Percentiles rank a stretch among this genome's conserved stretches.
Evolutionary conservation across 495 filamentous ascomycete genomes (phyloP).

Genomic region (Penicillium alfredii): DNA sequence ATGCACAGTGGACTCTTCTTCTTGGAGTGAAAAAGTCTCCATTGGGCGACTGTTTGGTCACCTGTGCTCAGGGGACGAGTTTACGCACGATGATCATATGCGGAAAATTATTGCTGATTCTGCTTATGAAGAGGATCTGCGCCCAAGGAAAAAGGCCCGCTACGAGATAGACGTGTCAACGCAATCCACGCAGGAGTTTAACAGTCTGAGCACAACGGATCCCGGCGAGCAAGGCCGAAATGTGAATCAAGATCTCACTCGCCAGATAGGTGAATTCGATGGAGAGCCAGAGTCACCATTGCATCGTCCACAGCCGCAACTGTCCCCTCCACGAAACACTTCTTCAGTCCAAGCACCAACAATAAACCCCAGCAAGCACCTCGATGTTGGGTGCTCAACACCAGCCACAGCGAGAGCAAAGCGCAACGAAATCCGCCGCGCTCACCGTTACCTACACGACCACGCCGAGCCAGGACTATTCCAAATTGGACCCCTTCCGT

Average conservation of each 20-base stretch:
- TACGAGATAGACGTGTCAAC: slow-evolving; percentile 18
- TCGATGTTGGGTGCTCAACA: slow-evolving; percentile 1
- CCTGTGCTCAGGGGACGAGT: slow-evolving; percentile 53
- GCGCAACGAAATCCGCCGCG: slow-evolving; percentile 22
- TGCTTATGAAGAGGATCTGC: slow-evolving; percentile 14
- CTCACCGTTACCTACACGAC: slow-evolving; percentile 23
- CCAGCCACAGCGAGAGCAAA: slow-evolving; percentile 9
- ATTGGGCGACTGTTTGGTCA: slow-evolving; percentile 66
- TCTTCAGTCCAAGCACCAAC: slow-evolving; percentile 2
- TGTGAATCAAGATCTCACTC: slow-evolving; percentile 10
- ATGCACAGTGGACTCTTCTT: slow-evolving; percentile 63
- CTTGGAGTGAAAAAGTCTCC: slow-evolving; percentile 58
- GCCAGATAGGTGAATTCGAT: too few relatives aligned
- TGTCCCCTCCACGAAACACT: too few relatives aligned
- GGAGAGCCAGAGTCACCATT: too few relatives aligned
- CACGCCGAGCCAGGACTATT: slow-evolving; percentile 13
- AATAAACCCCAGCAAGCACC: slow-evolving; percentile 1
- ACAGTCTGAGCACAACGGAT: slow-evolving; percentile 7
- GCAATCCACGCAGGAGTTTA: slow-evolving; percentile 22
- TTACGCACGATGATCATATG: slow-evolving; percentile 66
- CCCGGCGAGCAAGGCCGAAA: slow-evolving; percentile 1
- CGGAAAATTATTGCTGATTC: slow-evolving; percentile 18
- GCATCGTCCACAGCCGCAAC: too few relatives aligned
- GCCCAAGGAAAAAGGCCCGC: slow-evolving; percentile 22
- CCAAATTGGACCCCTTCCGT: slow-evolving; percentile 29